Conservation (phyloP, 768 basidiomycete species). For the Mycena olivaceomarginata region DNA sequence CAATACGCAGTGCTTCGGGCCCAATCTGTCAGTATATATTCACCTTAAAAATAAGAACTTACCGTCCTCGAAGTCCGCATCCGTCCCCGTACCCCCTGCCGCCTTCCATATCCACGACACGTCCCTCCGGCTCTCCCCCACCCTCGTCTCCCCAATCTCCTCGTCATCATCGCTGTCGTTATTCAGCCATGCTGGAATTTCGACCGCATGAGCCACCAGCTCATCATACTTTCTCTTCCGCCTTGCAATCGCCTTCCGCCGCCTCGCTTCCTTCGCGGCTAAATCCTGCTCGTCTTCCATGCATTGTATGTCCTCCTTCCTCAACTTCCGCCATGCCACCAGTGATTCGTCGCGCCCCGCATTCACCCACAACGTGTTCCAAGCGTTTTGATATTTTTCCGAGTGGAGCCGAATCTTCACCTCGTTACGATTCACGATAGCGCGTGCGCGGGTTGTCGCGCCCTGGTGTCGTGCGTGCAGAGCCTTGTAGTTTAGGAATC, state of each 20-base stretch:
- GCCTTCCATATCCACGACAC: conserved; percentile 29
- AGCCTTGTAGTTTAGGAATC: conserved; percentile 7
- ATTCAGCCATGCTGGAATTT: background rate
- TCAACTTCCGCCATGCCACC: conserved; percentile 17
- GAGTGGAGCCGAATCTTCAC: conserved; percentile 17
- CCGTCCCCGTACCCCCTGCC: background rate
- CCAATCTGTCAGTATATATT: background rate
- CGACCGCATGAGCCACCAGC: background rate
- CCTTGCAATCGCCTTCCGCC: background rate
- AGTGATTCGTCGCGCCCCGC: background rate
- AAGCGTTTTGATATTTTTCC: conserved; percentile 32
- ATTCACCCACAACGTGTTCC: background rate
- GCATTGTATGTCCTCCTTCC: conserved; percentile 21
- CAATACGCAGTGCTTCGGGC: conserved; percentile 30
- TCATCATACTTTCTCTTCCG: background rate
- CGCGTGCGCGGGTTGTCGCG: conserved; percentile 15
- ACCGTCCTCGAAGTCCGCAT: conserved; percentile 24
- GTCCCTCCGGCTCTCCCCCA: background rate
- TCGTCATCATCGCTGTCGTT: background rate
- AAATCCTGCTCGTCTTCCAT: conserved; percentile 24
- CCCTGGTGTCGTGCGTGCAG: background rate
- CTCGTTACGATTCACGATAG: conserved; percentile 16
- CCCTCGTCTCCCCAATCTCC: background rate
- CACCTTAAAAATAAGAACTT: background rate
- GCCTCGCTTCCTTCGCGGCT: background rate